Evolutionary conservation across 139 green algal genomes (phyloP).

Genomic region (Dunaliella primolecta): DNA sequence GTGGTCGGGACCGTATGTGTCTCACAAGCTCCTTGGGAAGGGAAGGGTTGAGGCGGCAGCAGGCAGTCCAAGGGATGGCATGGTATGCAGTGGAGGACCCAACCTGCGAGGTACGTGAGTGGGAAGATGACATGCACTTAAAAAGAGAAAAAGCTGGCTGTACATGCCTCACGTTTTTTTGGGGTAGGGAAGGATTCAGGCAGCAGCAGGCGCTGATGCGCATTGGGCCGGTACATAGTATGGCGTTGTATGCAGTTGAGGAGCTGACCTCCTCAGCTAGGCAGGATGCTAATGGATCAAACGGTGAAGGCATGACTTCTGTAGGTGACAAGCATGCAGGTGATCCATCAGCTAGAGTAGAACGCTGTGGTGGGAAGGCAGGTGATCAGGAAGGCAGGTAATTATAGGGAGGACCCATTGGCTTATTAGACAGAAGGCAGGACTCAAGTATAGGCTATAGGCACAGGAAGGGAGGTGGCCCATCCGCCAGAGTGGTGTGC

Average conservation of each 20-base stretch:
- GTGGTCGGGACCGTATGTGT: background rate
- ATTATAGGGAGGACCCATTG: no score
- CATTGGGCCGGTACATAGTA: no score
- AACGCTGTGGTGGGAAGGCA: background rate
- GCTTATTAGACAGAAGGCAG: background rate
- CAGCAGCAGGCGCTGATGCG: no score
- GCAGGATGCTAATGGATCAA: no score
- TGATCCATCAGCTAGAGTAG: background rate
- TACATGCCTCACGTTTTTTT: no score
- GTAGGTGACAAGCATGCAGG: background rate
- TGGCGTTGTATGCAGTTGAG: background rate
- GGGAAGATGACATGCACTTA: background rate
- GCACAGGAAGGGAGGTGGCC: no score
- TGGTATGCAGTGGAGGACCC: background rate
- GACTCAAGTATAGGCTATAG: background rate
- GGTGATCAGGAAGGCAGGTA: background rate
- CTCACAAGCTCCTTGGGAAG: background rate
- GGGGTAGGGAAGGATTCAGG: no score
- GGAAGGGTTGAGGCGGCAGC: background rate
- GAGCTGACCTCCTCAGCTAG: no score
- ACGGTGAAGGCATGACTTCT: background rate
- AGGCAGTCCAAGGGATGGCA: background rate
- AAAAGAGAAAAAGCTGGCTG: no score
- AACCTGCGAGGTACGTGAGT: background rate
- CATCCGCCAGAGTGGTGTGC: no score